Conservation (phyloP, 2,329 filamentous ascomycete genomes). For the Fonsecaea pugnacius region DNA sequence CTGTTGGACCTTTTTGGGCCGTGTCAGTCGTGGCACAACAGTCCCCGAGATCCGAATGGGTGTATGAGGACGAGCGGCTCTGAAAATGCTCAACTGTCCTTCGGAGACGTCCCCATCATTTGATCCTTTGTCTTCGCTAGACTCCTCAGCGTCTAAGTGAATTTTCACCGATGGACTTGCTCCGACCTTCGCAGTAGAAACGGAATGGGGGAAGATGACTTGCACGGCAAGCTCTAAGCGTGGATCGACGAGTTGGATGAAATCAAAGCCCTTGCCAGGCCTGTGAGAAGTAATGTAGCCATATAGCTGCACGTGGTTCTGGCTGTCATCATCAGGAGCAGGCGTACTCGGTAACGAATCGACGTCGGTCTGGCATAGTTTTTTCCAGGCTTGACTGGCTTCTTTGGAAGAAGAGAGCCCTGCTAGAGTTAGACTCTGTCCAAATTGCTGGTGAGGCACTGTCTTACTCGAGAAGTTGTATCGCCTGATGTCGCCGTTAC, state of each 20-base stretch:
- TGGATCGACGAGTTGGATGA: constrained; percentile 32
- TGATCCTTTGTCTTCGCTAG: neutral
- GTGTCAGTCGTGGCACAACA: constrained; percentile 19
- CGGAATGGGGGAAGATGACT: constrained; percentile 29
- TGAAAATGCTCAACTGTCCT: constrained; percentile 27
- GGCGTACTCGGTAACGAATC: constrained; percentile 3
- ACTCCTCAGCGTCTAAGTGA: neutral
- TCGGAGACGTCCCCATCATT: constrained; percentile 16
- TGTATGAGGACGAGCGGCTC: constrained; percentile 23
- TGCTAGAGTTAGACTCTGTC: neutral
- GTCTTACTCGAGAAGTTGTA: constrained; percentile 1
- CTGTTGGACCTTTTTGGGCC: constrained; percentile 8
- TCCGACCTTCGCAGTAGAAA: neutral
- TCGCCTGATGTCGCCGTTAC: neutral
- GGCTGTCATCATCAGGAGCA: neutral
- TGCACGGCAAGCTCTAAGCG: constrained; percentile 33
- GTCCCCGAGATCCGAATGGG: constrained; percentile 26
- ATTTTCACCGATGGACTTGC: neutral
- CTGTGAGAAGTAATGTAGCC: constrained; percentile 36
- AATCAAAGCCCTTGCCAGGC: constrained; percentile 29
- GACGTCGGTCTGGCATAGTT: constrained; percentile 15
- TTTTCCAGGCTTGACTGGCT: constrained; percentile 20
- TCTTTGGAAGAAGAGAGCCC: neutral
- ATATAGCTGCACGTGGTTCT: constrained; percentile 21
- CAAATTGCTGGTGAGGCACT: neutral